Percentiles rank a stretch among this genome's conserved stretches.
Evolutionary conservation across 139 green algal genomes (phyloP).

Genomic region (Haematococcus sp.): DNA sequence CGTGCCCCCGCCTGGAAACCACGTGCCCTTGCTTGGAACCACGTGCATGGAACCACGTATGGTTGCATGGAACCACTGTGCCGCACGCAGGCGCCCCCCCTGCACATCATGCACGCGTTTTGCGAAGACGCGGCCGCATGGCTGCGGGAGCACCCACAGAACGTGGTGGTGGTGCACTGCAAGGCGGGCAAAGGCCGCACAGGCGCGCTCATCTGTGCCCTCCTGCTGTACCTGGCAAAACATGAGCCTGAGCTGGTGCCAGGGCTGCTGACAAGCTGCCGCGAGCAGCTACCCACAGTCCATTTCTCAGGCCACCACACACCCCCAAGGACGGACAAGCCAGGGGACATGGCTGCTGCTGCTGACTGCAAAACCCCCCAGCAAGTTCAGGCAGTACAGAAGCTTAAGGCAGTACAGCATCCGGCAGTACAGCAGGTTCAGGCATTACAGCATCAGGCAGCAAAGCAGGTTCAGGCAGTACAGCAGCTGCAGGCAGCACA

Average conservation of each 20-base stretch:
- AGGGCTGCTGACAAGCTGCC: neutral
- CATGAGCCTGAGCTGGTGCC: neutral
- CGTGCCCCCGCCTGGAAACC: too few relatives aligned
- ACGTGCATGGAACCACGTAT: neutral
- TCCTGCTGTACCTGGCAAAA: slow-evolving; percentile 49
- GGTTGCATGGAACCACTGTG: neutral
- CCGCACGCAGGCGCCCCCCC: slow-evolving; percentile 45
- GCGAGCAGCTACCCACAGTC: too few relatives aligned
- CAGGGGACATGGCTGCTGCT: neutral
- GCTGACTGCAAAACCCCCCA: too few relatives aligned
- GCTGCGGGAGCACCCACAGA: slow-evolving; percentile 35
- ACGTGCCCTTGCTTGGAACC: too few relatives aligned
- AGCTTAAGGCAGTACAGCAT: too few relatives aligned
- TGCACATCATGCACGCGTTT: slow-evolving; percentile 54
- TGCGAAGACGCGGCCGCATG: slow-evolving; percentile 48
- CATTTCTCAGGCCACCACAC: too few relatives aligned
- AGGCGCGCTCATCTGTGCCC: slow-evolving; percentile 57
- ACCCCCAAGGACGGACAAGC: neutral
- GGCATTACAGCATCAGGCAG: too few relatives aligned
- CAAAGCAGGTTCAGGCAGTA: too few relatives aligned
- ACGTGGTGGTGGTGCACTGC: slow-evolving; percentile 70
- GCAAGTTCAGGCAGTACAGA: too few relatives aligned
- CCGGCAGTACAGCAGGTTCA: too few relatives aligned
- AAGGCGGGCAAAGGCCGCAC: slow-evolving; percentile 79
- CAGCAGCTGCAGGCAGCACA: too few relatives aligned